Evolutionary conservation across 2,329 filamentous ascomycete genomes (phyloP).

Genomic region (Exophiala viscosa): DNA sequence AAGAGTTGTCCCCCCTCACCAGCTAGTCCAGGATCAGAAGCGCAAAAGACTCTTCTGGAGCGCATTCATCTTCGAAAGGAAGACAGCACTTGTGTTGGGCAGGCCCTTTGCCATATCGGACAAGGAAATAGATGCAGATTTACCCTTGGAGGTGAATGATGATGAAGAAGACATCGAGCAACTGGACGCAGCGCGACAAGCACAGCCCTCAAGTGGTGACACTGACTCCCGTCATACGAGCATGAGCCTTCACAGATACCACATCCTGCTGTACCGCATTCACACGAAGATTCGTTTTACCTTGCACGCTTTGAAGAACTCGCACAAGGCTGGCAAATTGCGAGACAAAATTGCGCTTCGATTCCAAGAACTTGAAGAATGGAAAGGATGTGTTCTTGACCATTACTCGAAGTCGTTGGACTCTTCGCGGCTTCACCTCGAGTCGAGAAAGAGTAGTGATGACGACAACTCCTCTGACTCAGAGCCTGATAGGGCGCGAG

Average conservation of each 20-base stretch:
- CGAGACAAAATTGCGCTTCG: constrained; percentile 11
- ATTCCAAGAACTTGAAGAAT: constrained; percentile 12
- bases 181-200: background rate
- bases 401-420: constrained; percentile 1
- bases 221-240: background rate
- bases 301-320: constrained; percentile 2
- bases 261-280: constrained; percentile 8
- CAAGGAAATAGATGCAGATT: constrained; percentile 9
- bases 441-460: background rate
- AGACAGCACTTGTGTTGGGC: constrained; percentile 9
- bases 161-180: background rate
- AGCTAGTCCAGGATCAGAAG: background rate
- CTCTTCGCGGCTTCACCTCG: background rate
- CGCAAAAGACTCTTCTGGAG: constrained; percentile 10
- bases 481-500: background rate
- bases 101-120: constrained; percentile 11
- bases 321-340: background rate
- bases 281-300: constrained; percentile 11
- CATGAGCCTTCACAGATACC: constrained; percentile 5
- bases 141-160: constrained; percentile 5
- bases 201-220: background rate
- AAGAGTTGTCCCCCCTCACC: background rate
- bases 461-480: background rate
- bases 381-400: constrained; percentile 7
- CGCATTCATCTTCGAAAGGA: constrained; percentile 10